Evolutionary conservation across 2,329 filamentous ascomycete species (phyloP).

Genomic region (Biscogniauxia sp.): DNA sequence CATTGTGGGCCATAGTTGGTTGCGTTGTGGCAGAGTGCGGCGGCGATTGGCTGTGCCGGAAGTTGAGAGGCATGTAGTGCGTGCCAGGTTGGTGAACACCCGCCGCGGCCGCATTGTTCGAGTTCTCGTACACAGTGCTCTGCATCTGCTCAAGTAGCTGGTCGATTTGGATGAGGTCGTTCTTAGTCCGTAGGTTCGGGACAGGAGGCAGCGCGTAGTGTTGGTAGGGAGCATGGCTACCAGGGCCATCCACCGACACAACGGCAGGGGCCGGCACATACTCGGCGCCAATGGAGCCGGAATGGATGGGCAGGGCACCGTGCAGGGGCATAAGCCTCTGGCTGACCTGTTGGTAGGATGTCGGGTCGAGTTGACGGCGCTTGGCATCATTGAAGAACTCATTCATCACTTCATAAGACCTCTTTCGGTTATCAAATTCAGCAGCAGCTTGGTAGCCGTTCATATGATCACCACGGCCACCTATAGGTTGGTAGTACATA

Average conservation of each 20-base stretch:
- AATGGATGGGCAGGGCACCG: conserved; percentile 63
- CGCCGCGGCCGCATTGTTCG: conserved; percentile 74
- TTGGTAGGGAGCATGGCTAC: conserved; percentile 57
- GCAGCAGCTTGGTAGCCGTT: conserved; percentile 52
- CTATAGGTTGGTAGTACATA: conserved; percentile 73
- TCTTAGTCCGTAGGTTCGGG: conserved; percentile 86
- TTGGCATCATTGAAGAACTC: conserved; percentile 94
- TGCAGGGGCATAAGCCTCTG: conserved; percentile 83
- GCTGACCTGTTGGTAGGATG: conserved; percentile 87
- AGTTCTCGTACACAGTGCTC: conserved; percentile 91
- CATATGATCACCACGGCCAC: conserved; percentile 57
- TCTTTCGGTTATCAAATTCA: conserved; percentile 70
- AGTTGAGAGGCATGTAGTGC: conserved; percentile 58
- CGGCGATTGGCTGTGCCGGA: conserved; percentile 55
- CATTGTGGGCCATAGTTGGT: conserved; percentile 28
- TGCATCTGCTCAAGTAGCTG: conserved; percentile 95
- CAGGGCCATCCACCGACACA: conserved; percentile 54
- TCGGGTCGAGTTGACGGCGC: conserved; percentile 83
- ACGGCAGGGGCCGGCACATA: conserved; percentile 54
- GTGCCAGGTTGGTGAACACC: conserved; percentile 73
- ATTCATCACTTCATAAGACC: conserved; percentile 82
- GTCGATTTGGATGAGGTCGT: conserved; percentile 89
- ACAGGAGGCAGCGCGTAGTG: conserved; percentile 88
- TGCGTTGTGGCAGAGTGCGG: conserved; percentile 36
- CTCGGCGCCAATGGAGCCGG: conserved; percentile 50